A percentile compares a stretch with the other conserved stretches of the same genome.
phyloP scores from a whole-genome alignment of 306 rosid genomes.

The Prunus dulcis region DNA sequence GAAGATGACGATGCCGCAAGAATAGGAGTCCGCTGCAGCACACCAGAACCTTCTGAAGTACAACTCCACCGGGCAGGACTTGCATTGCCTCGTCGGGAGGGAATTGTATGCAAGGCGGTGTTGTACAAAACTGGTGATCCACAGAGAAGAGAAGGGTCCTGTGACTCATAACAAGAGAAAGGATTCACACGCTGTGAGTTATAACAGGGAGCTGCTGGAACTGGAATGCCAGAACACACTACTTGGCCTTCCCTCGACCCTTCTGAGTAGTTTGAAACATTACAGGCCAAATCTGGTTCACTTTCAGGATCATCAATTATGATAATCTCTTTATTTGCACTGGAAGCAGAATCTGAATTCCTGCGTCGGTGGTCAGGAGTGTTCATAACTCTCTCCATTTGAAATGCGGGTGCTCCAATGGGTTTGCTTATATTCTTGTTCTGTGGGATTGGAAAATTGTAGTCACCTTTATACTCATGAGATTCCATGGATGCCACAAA shows the following conservation, averaged over 20 bases:
- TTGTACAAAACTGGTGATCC: slow-evolving; percentile 27
- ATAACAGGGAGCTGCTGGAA: slow-evolving; percentile 21
- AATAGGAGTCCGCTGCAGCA: slow-evolving; percentile 24
- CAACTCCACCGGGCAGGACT: slow-evolving; percentile 42
- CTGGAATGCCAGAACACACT: slow-evolving; percentile 24
- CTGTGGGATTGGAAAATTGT: slow-evolving; percentile 17
- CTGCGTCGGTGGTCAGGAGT: slow-evolving; percentile 23
- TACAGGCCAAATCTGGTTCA: slow-evolving; percentile 27
- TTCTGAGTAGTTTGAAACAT: slow-evolving; percentile 24
- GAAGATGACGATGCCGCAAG: slow-evolving; percentile 20
- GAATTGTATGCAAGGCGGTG: slow-evolving; percentile 13
- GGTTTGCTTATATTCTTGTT: slow-evolving; percentile 18
- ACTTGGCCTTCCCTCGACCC: slow-evolving; percentile 28
- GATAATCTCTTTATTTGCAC: slow-evolving; percentile 30
- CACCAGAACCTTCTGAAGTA: slow-evolving; percentile 27
- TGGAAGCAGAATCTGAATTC: slow-evolving; percentile 23
- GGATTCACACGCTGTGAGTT: slow-evolving; percentile 22
- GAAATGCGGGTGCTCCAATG: slow-evolving; percentile 17
- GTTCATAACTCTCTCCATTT: slow-evolving; percentile 11
- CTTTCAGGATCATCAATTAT: slow-evolving; percentile 36
- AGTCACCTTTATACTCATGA: slow-evolving; percentile 23
- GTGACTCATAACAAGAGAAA: slow-evolving; percentile 25
- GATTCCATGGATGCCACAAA: slow-evolving; percentile 22
- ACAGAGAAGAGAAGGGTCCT: slow-evolving; percentile 16
- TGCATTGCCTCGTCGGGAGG: slow-evolving; percentile 26